Evolutionary conservation across 148 eudicot species (phyloP).

Genomic region (Gaultheria prostrata): DNA sequence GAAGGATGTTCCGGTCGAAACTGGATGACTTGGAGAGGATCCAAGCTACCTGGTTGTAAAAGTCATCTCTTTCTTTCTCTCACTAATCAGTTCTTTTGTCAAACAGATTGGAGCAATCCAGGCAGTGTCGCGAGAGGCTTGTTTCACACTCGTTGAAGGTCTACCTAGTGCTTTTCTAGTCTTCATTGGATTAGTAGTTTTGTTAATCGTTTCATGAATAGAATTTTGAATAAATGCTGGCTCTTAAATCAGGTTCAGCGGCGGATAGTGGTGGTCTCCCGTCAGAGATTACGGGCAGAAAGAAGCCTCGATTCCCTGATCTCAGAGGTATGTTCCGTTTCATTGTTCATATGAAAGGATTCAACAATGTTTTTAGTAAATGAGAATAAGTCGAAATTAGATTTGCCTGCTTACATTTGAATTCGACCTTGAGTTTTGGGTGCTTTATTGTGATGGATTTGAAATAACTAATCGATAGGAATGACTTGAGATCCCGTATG

Average conservation of each 20-base stretch:
- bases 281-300: slow-evolving; percentile 35
- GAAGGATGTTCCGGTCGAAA: background rate
- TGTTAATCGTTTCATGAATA: background rate
- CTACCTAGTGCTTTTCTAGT: background rate
- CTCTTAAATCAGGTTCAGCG: slow-evolving; percentile 38
- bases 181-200: background rate
- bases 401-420: background rate
- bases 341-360: background rate
- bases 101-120: slow-evolving; percentile 83
- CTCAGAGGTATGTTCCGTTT: slow-evolving; percentile 52
- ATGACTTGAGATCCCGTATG: background rate
- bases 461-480: background rate
- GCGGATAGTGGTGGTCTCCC: slow-evolving; percentile 33
- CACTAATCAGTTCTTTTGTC: background rate
- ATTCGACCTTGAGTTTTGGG: background rate
- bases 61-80: background rate
- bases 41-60: background rate
- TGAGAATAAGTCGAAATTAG: background rate
- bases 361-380: background rate
- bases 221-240: background rate
- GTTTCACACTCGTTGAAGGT: slow-evolving; percentile 69
- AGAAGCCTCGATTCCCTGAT: slow-evolving; percentile 45
- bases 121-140: slow-evolving; percentile 88
- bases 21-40: background rate
- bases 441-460: background rate